phyloP scores from a whole-genome alignment of 495 filamentous ascomycete species.

The Hyaloscypha finlandica region DNA sequence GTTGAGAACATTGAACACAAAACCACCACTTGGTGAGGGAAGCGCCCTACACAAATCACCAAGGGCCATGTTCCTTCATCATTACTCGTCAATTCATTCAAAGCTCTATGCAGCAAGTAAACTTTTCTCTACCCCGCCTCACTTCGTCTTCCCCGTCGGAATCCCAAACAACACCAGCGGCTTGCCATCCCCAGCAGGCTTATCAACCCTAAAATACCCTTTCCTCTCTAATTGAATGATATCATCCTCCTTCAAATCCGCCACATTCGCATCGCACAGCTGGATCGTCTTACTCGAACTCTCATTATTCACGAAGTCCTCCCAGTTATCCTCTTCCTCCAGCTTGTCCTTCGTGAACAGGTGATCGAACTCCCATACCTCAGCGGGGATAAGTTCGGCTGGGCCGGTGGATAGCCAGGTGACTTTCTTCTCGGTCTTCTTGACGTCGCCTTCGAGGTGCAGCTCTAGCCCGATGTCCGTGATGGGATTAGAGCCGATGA shows the following conservation, averaged over 20 bases:
- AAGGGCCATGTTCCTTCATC: too few species aligned
- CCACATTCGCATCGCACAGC: conserved; percentile 73
- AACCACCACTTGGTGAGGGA: too few species aligned
- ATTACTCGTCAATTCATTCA: too few species aligned
- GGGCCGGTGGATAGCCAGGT: conserved; percentile 72
- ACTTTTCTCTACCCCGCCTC: conserved; percentile 16
- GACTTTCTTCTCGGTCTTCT: conserved; percentile 83
- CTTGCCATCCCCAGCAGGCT: conserved; percentile 41
- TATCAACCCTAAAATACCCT: conserved; percentile 74
- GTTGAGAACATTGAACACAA: too few species aligned
- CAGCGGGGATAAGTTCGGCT: conserved; percentile 67
- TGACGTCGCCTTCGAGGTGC: conserved; percentile 77
- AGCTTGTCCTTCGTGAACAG: conserved; percentile 81
- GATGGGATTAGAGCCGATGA: conserved; percentile 52
- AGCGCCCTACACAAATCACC: too few species aligned
- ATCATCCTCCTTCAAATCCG: conserved; percentile 65
- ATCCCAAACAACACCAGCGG: conserved; percentile 68
- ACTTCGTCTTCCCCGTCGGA: conserved; percentile 62
- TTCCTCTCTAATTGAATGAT: conserved; percentile 87
- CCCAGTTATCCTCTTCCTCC: conserved; percentile 68
- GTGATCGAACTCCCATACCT: conserved; percentile 77
- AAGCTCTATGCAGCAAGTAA: too few species aligned
- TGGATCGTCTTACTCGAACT: conserved; percentile 67
- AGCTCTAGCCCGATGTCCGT: conserved; percentile 70
- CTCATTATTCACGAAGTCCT: conserved; percentile 68